Base-by-base conservation (phyloP, 495 filamentous ascomycete species). In the Talaromyces thailandensis region DNA sequence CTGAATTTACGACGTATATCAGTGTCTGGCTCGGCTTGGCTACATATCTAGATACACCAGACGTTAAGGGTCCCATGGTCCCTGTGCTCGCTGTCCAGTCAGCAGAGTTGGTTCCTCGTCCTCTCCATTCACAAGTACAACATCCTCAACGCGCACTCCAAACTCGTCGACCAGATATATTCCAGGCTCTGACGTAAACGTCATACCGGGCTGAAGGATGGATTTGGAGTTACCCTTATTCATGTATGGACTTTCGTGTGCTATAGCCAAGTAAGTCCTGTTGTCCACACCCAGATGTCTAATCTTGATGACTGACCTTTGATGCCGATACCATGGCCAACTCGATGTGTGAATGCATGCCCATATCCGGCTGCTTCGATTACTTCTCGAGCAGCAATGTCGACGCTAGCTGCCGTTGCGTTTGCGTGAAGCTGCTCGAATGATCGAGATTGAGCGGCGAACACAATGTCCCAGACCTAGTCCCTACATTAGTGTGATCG, bases 281-380 rank as follows among this genome's bases (percentile, higher is more conserved):
- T 29, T 55, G n/a, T 24, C 35, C 16, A 12, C n/a, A 31, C n/a
- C n/a, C n/a, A n/a, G n/a, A n/a, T n/a, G n/a, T 37, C 24, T 14
- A n/a, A 21, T 57, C 28, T 52, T n/a, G 16, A 48, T 21, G 43
- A 60, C 53, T 53, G 25, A 70, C 62, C 77, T 70, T 84, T 85
- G 31, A 85, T 83, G 6, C 82, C 82, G 31, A 84, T 81, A 6
- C 82, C 78, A 57, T 85, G 82, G 7, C 82, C 81, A 3, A 84
- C 70, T 2, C 82, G 77, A 66, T 85, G 82, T n/a, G 81, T 82
- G 61, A 84, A 84, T 0, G 69, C 71, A 25, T 71, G 66, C 1
- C 76, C 81, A 61, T 84, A 84, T 0, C 81, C 82, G 2, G 81
- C 79, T 8, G 70, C 67, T 7, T 68, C 68, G 60, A 85, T 85